Evolutionary conservation across 2,329 filamentous ascomycete genomes (phyloP).

Genomic region (Rhynchosporium agropyri): DNA sequence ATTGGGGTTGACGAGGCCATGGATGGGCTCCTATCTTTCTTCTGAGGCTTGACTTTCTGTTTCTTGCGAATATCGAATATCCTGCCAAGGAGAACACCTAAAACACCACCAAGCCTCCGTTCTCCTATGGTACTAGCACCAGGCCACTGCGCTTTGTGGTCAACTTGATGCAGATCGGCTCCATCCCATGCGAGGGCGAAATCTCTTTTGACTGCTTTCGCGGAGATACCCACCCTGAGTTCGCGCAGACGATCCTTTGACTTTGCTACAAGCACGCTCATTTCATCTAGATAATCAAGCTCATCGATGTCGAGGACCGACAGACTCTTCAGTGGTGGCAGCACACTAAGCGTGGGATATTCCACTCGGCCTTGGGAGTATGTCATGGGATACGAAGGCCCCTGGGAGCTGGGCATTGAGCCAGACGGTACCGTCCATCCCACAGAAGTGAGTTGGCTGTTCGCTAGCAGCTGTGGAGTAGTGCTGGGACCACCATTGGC

Average conservation of each 20-base stretch:
- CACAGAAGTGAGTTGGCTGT: slow-evolving; percentile 48
- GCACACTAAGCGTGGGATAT: slow-evolving; percentile 77
- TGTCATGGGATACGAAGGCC: slow-evolving; percentile 37
- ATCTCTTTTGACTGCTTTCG: slow-evolving; percentile 48
- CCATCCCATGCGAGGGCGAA: slow-evolving; percentile 68
- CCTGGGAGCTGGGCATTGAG: slow-evolving; percentile 32
- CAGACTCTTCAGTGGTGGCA: slow-evolving; percentile 74
- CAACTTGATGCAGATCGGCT: slow-evolving; percentile 62
- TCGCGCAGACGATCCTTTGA: slow-evolving; percentile 69
- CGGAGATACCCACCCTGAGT: slow-evolving; percentile 72
- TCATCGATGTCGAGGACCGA: slow-evolving; percentile 83
- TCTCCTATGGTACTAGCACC: slow-evolving; percentile 61
- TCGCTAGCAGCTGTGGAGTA: slow-evolving; percentile 40
- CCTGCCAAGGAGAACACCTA: slow-evolving; percentile 69
- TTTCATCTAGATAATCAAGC: slow-evolving; percentile 79
- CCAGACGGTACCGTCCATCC: slow-evolving; percentile 44
- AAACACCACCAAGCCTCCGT: slow-evolving; percentile 65
- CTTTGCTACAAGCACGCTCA: slow-evolving; percentile 74
- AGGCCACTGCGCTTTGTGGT: slow-evolving; percentile 59
- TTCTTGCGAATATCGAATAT: slow-evolving; percentile 60
- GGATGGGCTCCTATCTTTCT: slow-evolving; percentile 29
- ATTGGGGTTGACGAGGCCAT: slow-evolving; percentile 27
- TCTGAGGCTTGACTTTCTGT: slow-evolving; percentile 34
- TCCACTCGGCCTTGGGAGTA: slow-evolving; percentile 65
- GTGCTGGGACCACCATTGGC: slow-evolving; percentile 30